Evolutionary conservation across 306 rosid species (phyloP).

Genomic region (Trifolium fragiferum): DNA sequence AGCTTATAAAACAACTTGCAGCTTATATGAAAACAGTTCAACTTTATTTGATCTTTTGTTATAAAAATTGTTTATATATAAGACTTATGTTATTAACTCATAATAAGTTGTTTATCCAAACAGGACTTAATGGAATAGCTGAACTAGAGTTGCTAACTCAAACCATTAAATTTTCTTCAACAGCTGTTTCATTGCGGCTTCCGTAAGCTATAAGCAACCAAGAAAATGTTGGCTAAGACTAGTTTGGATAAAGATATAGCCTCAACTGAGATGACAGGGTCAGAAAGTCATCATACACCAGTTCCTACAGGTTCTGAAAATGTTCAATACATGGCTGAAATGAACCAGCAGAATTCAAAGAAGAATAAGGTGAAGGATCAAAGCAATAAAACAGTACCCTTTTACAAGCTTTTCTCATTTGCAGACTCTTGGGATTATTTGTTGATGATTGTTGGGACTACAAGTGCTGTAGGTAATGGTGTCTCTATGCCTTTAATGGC

Average conservation of each 20-base stretch:
- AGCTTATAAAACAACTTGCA: background rate
- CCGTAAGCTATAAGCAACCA: conserved; percentile 8
- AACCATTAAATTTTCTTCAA: conserved; percentile 27
- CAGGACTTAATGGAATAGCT: background rate
- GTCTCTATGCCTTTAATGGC: conserved; percentile 60
- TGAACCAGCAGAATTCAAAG: conserved; percentile 37
- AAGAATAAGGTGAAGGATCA: conserved; percentile 46
- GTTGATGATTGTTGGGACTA: conserved; percentile 66
- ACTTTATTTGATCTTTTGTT: too few relatives aligned
- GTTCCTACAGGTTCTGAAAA: conserved; percentile 33
- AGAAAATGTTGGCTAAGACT: conserved; percentile 50
- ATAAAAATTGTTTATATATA: too few relatives aligned
- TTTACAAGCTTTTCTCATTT: conserved; percentile 77
- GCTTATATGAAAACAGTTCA: background rate
- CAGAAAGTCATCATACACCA: conserved; percentile 41
- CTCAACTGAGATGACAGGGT: conserved; percentile 42
- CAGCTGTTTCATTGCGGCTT: conserved; percentile 22
- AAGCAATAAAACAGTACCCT: conserved; percentile 59
- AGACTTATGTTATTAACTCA: background rate
- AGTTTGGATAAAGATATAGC: conserved; percentile 39
- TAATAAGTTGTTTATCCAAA: background rate
- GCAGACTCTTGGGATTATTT: conserved; percentile 70
- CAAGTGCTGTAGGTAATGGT: conserved; percentile 67
- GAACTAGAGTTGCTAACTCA: background rate
- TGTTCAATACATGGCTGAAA: conserved; percentile 31